These are phyloP conservation scores for Phytophthora fragariaefolia DNA, from an alignment of 352 stramenopile species.

Conservation along the genomic window DNA sequence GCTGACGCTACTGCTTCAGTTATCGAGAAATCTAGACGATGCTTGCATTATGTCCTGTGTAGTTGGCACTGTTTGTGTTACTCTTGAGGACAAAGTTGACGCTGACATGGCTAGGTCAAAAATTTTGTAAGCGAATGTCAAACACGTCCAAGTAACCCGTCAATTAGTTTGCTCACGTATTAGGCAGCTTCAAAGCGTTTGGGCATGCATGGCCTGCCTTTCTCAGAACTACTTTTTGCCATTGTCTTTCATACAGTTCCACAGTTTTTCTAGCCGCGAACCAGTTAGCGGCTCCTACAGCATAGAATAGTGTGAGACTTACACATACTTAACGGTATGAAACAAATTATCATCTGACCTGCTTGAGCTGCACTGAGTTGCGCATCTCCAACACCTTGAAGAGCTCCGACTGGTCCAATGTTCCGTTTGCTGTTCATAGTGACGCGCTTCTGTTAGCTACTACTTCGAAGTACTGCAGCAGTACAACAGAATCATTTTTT, in stretches of 20 bases:
- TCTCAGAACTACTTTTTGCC: slow-evolving; percentile 16
- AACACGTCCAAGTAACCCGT: too few species aligned
- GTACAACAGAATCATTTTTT: too few species aligned
- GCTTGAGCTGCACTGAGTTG: slow-evolving; percentile 56
- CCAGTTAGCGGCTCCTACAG: slow-evolving; percentile 1
- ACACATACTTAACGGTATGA: not conserved
- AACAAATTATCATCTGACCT: slow-evolving; percentile 30
- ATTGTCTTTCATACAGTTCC: slow-evolving; percentile 30
- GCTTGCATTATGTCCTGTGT: not conserved
- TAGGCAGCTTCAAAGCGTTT: not conserved
- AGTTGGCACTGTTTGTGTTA: not conserved
- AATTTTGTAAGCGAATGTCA: too few species aligned
- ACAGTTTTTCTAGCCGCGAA: slow-evolving; percentile 30
- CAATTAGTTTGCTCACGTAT: too few species aligned
- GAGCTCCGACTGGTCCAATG: slow-evolving; percentile 68
- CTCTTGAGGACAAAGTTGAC: not conserved
- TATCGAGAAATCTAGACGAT: not conserved
- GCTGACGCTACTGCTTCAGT: not conserved
- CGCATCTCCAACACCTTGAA: slow-evolving; percentile 76
- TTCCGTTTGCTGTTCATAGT: slow-evolving; percentile 61
- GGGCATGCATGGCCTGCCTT: not conserved
- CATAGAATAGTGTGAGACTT: not conserved
- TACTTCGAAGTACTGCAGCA: not conserved
- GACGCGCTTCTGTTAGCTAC: not conserved
- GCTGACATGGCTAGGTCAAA: not conserved